Base-by-base conservation (phyloP, 352 stramenopile genomes). In the Phytophthora sp. region DNA sequence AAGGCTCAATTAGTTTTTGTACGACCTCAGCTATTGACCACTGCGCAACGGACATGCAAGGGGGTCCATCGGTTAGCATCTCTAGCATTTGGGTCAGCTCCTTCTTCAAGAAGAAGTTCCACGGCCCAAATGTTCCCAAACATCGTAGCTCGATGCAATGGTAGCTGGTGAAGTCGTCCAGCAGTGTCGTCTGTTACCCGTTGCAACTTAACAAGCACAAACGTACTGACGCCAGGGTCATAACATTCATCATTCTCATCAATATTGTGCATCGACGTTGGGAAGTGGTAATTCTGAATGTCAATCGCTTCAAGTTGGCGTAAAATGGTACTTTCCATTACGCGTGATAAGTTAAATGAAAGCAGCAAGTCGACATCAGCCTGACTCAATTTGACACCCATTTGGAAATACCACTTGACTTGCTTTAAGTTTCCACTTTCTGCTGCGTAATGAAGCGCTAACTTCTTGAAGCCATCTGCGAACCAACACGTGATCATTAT, bases 31-130 rank as follows among this genome's bases (percentile, higher is more conserved):
- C 8, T 32, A n/a, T 13, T 18, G 26, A 49, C 0, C 9, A 24
- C 62, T 17, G 26, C 2, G 24, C 2, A 37, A 79, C 74, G 17
- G 43, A 89, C 80, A 60, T 92, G 83, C 8, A 92, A 54, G 26
- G 71, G 54, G 1, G 78, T 88, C 83, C 83, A 92, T 1, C 68
- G 77, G 20, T 90, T 85, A 1, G 63, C 54, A 58, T 92, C 83
- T 46, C 62, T 66, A n/a, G 59, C 63, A 18, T 67, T 71, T 2
- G 77, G 54, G 9, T 79, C 62, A 11, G 58, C 53, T 15, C 68
- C 75, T 55, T 76, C 54, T n/a, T 76, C 54, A 0, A 90, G 62
- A 17, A 92, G 58, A 41, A 77, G 23, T 41, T 73, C 53, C 1
- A 79, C 68, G 0, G 76, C 75, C 0, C 66, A 42, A 2, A 64